These are phyloP conservation scores for Buddleja alternifolia DNA, from an alignment of 257 asterid genomes.

Conservation along the genomic window DNA sequence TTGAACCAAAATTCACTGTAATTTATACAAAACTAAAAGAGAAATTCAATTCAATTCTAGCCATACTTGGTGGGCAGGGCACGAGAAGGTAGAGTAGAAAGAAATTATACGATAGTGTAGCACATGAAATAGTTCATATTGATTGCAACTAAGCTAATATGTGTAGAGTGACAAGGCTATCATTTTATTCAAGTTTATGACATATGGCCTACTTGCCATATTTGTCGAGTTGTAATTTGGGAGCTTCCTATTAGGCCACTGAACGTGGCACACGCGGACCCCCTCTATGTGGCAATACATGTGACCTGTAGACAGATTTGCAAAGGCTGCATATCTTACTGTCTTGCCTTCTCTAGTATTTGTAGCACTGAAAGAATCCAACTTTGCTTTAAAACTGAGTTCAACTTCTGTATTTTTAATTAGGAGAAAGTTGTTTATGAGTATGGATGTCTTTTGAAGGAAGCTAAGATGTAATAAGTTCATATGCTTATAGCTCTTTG, in stretches of 20 bases:
- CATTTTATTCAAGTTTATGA: no score
- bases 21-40: no score
- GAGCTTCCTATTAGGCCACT: background rate
- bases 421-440: background rate
- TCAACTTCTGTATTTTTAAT: background rate
- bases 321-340: background rate
- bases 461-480: slow-evolving; percentile 5
- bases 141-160: no score
- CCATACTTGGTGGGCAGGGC: no score
- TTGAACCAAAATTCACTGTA: no score
- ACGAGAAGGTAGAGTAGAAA: no score
- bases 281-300: background rate
- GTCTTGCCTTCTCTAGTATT: background rate
- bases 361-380: background rate
- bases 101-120: no score
- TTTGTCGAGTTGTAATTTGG: background rate
- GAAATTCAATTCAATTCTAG: no score
- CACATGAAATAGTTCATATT: no score
- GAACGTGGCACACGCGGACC: background rate
- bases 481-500: slow-evolving; percentile 1
- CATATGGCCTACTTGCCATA: background rate
- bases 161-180: no score
- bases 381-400: background rate
- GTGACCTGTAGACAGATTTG: background rate
- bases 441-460: background rate